Conservation (phyloP, 768 basidiomycete species). For the Tulasnella sp. region DNA sequence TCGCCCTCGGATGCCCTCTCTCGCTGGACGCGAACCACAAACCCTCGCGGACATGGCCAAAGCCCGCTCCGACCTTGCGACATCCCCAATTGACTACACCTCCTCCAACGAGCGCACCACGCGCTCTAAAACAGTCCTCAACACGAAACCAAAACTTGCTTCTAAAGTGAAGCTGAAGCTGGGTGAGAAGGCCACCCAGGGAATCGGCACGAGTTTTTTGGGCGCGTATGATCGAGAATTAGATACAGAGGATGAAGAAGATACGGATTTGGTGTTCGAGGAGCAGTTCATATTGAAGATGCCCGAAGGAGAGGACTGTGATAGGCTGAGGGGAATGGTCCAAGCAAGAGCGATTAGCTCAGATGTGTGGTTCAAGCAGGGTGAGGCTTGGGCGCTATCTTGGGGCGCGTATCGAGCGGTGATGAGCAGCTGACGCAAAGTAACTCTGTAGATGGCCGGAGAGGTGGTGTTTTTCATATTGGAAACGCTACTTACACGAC, state of each 20-base stretch:
- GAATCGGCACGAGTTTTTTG: conserved; percentile 77
- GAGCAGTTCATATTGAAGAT: conserved; percentile 92
- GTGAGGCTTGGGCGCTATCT: too few species aligned
- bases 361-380: conserved; percentile 97
- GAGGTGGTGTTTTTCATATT: conserved; percentile 73
- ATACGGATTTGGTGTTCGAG: conserved; percentile 89
- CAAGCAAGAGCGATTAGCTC: conserved; percentile 62
- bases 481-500: conserved; percentile 71
- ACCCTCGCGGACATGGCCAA: conserved; percentile 9
- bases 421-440: conserved; percentile 99
- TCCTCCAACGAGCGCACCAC: conserved; percentile 20
- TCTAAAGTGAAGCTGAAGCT: conserved; percentile 77
- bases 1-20: conserved; percentile 6
- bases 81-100: not conserved
- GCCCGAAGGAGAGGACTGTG: conserved; percentile 73
- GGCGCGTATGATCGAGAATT: conserved; percentile 89
- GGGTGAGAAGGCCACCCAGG: conserved; percentile 71
- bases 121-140: conserved; percentile 25
- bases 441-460: conserved; percentile 64
- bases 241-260: conserved; percentile 92
- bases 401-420: too few species aligned
- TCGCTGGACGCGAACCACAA: conserved; percentile 11
- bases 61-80: not conserved
- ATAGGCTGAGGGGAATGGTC: conserved; percentile 71
- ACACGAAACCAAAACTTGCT: conserved; percentile 28